Percentiles rank a stretch among this genome's conserved stretches.
phyloP scores from a whole-genome alignment of 208 protist species.

The Porcisia hertigi region DNA sequence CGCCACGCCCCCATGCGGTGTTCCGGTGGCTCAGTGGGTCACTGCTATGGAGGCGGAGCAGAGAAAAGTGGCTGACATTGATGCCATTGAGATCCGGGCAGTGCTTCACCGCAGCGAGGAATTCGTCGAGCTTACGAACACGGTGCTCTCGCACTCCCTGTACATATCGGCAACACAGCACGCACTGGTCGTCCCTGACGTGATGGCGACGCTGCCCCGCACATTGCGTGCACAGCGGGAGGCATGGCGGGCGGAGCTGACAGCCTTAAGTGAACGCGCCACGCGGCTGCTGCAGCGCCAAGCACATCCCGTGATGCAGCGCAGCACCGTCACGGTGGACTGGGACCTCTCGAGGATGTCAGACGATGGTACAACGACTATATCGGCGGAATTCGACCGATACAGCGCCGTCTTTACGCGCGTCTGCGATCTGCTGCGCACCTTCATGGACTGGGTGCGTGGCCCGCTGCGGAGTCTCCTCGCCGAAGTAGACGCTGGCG shows the following conservation, averaged over 20 bases:
- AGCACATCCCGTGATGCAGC: conserved; percentile 52
- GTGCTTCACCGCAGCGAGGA: conserved; percentile 61
- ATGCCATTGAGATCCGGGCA: conserved; percentile 60
- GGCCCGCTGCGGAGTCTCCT: conserved; percentile 30
- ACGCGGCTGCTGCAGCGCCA: conserved; percentile 45
- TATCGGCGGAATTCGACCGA: conserved; percentile 23
- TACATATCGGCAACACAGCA: conserved; percentile 52
- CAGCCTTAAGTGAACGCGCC: conserved; percentile 29
- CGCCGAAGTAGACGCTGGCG: conserved; percentile 29
- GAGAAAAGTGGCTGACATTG: conserved; percentile 23
- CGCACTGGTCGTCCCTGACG: conserved; percentile 45
- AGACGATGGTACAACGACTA: conserved; percentile 2
- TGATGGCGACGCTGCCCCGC: conserved; percentile 30
- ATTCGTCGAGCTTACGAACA: conserved; percentile 32
- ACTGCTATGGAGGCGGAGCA: not conserved
- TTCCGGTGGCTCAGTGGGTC: conserved; percentile 15
- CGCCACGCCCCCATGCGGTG: conserved; percentile 4
- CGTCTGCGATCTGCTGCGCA: conserved; percentile 32
- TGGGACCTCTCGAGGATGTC: conserved; percentile 34
- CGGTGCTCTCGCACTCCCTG: conserved; percentile 53
- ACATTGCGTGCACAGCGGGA: conserved; percentile 23
- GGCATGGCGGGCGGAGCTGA: conserved; percentile 30
- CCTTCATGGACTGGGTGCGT: conserved; percentile 34
- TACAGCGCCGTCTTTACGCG: conserved; percentile 24
- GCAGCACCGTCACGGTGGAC: conserved; percentile 49